Evolutionary conservation across 768 basidiomycete species (phyloP).

Genomic region (Leccinum fibrillosum): DNA sequence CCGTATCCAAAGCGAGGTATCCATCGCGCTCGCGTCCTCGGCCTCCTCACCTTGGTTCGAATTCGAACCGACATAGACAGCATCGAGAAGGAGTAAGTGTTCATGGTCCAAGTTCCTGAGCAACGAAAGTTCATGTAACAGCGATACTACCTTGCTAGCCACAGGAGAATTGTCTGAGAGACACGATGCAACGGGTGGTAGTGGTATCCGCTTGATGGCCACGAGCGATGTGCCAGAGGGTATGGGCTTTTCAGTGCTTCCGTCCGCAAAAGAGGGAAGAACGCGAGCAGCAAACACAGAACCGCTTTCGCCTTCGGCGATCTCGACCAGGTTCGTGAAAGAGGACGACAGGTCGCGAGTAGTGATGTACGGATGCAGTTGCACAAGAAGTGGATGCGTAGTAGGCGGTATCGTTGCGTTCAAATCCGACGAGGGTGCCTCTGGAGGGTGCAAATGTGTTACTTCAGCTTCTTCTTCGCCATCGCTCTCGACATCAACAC

Average conservation of each 20-base stretch:
- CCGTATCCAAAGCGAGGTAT: slow-evolving; percentile 74
- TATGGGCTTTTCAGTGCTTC: slow-evolving; percentile 22
- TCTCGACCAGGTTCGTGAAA: slow-evolving; percentile 69
- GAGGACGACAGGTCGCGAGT: slow-evolving; percentile 52
- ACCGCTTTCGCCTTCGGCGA: slow-evolving; percentile 82
- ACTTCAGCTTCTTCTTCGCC: slow-evolving; percentile 5
- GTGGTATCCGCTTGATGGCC: slow-evolving; percentile 72
- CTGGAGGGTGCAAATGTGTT: background rate
- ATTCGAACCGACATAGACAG: slow-evolving; percentile 59
- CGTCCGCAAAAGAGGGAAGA: slow-evolving; percentile 9
- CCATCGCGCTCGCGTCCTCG: slow-evolving; percentile 22
- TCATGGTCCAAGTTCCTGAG: slow-evolving; percentile 57
- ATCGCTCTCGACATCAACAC: slow-evolving; percentile 17
- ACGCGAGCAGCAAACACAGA: slow-evolving; percentile 54
- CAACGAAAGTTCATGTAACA: slow-evolving; percentile 58
- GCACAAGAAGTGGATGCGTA: slow-evolving; percentile 34
- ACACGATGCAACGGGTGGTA: slow-evolving; percentile 39
- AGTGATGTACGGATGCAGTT: slow-evolving; percentile 59
- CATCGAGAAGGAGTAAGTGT: slow-evolving; percentile 68
- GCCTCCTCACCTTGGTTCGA: slow-evolving; percentile 29
- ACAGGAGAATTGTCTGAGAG: slow-evolving; percentile 31
- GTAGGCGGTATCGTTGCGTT: background rate
- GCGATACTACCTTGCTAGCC: slow-evolving; percentile 59
- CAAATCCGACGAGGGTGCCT: background rate
- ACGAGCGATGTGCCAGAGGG: slow-evolving; percentile 42